Base-by-base conservation (phyloP, 164 flowering plant genomes). In the Magnolia kwangsiensis region DNA sequence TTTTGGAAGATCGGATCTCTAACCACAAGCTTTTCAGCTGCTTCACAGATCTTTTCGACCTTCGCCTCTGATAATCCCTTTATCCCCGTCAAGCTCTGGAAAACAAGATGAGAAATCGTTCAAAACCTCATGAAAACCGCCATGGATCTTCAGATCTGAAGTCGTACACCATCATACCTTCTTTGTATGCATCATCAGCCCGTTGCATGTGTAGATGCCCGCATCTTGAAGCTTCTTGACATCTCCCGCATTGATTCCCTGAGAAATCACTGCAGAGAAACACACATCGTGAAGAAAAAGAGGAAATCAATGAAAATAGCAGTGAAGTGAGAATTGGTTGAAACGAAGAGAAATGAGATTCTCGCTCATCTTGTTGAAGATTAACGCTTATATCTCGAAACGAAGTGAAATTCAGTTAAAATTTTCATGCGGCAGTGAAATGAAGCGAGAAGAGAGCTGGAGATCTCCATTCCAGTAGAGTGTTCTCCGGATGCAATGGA, bases 141-240 rank as follows among this genome's bases (percentile, higher is more conserved):
- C 45, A 37, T 16, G 19, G 31, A 20, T 50, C 23, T 4, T 19
- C 24, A 5, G 67, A 18, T 64, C 67, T 8, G 24, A 19, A 64
- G 19, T 4, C 8, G 67, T 6, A 59, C 67, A 24, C 63, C 3
- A 23, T 61, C 63, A 29, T 78, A 92, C 99, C 93, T 96, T 96
- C 86, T 91, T 96, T 5, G 99, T 96, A 74, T 92, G 98, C 99
- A 96, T 96, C 99, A 96, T 92, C 84, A 94, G 83, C 74, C 99
- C 99, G 81, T 96, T 94, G 88, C 97, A 92, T 75, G 99, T 96
- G 82, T 89, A 90, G 76, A 94, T 96, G 67, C 98, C 99, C 58
- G 99, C 99, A 84, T 96, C 98, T 81, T 96, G 99, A 71, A 96
- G 95, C 88, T 96, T 96, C 88, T 94, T 96, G 67, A 96, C 90